These are phyloP conservation scores for Cryphonectria naterciae DNA, from an alignment of 2,329 filamentous ascomycete species.

Conservation along the genomic window DNA sequence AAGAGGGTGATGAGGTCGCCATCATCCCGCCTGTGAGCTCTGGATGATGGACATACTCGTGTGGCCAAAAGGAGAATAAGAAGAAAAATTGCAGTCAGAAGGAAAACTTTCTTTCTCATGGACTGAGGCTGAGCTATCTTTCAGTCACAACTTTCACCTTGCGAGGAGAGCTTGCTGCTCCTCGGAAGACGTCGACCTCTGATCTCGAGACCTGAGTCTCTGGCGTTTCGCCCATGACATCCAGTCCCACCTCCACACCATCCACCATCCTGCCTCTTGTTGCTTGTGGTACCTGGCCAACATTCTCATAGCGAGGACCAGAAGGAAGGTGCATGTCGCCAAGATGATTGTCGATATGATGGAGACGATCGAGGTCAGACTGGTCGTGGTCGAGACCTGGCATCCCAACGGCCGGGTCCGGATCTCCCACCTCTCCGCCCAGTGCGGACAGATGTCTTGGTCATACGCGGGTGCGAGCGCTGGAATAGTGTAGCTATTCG, in stretches of 20 bases:
- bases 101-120: not conserved
- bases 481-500: constrained; percentile 50
- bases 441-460: constrained; percentile 56
- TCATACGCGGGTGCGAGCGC: constrained; percentile 56
- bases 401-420: constrained; percentile 45
- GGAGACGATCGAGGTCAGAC: constrained; percentile 41
- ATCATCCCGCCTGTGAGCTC: constrained; percentile 90
- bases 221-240: constrained; percentile 1
- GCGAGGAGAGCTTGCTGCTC: constrained; percentile 34
- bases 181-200: not conserved
- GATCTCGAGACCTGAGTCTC: not conserved
- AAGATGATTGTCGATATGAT: constrained; percentile 39
- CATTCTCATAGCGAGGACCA: constrained; percentile 26
- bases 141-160: constrained; percentile 12
- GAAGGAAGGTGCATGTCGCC: constrained; percentile 33
- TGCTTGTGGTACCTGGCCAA: constrained; percentile 26
- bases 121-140: not conserved
- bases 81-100: not conserved
- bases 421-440: constrained; percentile 51
- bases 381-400: constrained; percentile 48
- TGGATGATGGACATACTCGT: constrained; percentile 56
- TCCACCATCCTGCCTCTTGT: constrained; percentile 32
- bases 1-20: constrained; percentile 80
- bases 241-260: constrained; percentile 28
- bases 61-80: not conserved